These are phyloP conservation scores for Tulasnella calospora DNA, from an alignment of 768 basidiomycete species.

Conservation along the genomic window DNA sequence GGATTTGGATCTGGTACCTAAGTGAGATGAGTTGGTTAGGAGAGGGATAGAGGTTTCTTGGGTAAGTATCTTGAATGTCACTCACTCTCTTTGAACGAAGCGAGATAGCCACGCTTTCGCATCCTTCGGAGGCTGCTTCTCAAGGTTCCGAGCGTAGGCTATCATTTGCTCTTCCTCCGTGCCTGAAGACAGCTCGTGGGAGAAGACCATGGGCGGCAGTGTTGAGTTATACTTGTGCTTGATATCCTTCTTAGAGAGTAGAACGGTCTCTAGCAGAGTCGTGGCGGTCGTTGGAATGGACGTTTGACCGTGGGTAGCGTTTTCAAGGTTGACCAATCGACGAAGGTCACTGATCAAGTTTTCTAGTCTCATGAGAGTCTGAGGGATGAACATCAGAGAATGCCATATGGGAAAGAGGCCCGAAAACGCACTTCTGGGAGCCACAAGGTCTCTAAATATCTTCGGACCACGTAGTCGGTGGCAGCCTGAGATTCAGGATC, in stretches of 20 bases:
- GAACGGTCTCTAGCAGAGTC: background rate
- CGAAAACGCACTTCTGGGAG: conserved; percentile 16
- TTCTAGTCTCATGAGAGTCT: conserved; percentile 10
- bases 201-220: background rate
- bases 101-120: background rate
- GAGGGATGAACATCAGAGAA: background rate
- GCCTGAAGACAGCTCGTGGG: background rate
- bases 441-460: conserved; percentile 20
- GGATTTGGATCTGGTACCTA: conserved; percentile 14
- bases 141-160: background rate
- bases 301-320: background rate
- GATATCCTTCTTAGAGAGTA: background rate
- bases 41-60: background rate
- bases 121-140: background rate
- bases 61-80: background rate
- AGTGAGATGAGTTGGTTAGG: background rate
- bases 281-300: background rate
- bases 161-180: background rate
- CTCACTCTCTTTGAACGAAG: conserved; percentile 8
- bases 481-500: conserved; percentile 22
- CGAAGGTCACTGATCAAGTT: conserved; percentile 14
- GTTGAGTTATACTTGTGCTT: conserved; percentile 3
- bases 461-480: conserved; percentile 8
- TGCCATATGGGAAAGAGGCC: background rate
- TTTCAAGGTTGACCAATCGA: conserved; percentile 8